Evolutionary conservation across 1,284 basidiomycete genomes (phyloP).

Genomic region (Boletus coffeatus): DNA sequence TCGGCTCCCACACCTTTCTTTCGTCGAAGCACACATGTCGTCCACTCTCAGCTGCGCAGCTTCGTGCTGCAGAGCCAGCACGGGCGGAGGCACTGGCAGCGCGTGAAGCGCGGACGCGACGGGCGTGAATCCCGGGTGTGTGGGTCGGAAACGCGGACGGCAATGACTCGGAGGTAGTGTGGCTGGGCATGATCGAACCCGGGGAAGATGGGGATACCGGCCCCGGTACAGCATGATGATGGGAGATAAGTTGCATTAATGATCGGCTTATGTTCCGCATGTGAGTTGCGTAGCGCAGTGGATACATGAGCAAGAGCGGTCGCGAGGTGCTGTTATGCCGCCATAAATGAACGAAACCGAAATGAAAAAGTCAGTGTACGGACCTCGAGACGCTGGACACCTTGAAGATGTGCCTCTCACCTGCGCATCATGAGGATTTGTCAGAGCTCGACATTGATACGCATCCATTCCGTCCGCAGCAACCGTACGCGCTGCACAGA

Average conservation of each 20-base stretch:
- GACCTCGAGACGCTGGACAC: conserved; percentile 9
- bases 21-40: conserved; percentile 46
- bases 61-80: conserved; percentile 66
- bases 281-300: conserved; percentile 47
- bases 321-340: conserved; percentile 42
- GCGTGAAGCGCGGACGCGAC: conserved; percentile 22
- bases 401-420: conserved; percentile 51
- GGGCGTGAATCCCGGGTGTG: conserved; percentile 11
- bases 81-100: conserved; percentile 35
- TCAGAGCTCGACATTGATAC: conserved; percentile 71
- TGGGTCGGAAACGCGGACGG: conserved; percentile 4
- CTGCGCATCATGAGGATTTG: conserved; percentile 63
- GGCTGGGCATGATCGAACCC: conserved; percentile 1
- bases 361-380: not conserved
- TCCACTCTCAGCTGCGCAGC: conserved; percentile 55
- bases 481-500: conserved; percentile 41
- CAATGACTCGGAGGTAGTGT: not conserved
- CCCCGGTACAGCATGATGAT: conserved; percentile 12
- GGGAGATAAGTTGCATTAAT: conserved; percentile 41
- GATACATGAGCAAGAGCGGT: conserved; percentile 48
- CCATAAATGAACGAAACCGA: conserved; percentile 1
- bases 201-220: not conserved
- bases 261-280: conserved; percentile 43
- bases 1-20: conserved; percentile 45
- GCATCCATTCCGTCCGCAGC: conserved; percentile 57